These are phyloP conservation scores for Uronychia binucleata DNA, from an alignment of 73 alveolate species.

Conservation along the genomic window DNA sequence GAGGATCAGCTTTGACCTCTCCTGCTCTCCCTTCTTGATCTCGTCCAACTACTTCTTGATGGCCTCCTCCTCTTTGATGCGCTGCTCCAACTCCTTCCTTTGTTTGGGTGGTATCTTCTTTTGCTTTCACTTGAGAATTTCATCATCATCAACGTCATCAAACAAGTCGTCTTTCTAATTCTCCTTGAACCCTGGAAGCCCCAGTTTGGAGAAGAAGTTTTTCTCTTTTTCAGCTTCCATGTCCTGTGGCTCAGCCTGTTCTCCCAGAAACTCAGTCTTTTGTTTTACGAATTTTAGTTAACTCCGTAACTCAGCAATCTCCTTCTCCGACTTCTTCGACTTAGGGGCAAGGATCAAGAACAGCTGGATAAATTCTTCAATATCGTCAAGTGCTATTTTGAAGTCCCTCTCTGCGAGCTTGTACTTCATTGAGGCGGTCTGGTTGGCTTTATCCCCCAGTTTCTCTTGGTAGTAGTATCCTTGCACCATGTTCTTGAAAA, in stretches of 20 bases:
- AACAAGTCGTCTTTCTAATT: too few relatives aligned
- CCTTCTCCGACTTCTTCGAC: not conserved
- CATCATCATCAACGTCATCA: too few relatives aligned
- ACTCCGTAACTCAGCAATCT: not conserved
- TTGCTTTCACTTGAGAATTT: too few relatives aligned
- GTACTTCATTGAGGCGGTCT: not conserved
- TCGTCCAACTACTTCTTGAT: not conserved
- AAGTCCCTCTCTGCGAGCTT: not conserved
- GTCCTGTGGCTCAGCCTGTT: not conserved
- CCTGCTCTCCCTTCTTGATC: not conserved
- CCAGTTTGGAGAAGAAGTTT: too few relatives aligned
- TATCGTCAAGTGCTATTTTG: not conserved
- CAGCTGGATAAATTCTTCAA: not conserved
- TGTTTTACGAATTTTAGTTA: not conserved
- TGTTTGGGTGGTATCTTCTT: not conserved
- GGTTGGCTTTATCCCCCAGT: not conserved
- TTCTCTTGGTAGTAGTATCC: not conserved
- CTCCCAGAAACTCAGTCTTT: not conserved
- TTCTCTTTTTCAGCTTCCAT: not conserved
- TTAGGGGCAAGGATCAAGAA: not conserved
- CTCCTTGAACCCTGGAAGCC: too few relatives aligned
- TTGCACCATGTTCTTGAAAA: not conserved
- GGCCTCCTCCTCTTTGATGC: not conserved
- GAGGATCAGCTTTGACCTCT: slow-evolving; percentile 6
- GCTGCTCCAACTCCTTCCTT: not conserved